These are phyloP conservation scores for Ambrosia trifida DNA, from an alignment of 129 eudicot genomes.

Conservation along the genomic window DNA sequence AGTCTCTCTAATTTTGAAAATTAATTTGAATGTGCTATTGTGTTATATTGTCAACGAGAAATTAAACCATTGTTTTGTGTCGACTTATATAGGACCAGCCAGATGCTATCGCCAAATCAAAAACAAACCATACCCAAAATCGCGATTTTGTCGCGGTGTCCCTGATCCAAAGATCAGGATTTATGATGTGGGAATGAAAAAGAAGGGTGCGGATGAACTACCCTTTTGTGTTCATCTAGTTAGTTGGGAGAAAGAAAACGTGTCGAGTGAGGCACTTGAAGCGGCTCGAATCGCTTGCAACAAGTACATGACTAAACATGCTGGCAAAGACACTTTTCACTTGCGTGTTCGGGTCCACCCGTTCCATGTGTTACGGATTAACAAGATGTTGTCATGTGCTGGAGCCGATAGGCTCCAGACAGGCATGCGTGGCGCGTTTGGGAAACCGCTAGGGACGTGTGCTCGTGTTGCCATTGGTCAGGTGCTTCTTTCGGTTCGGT, in stretches of 20 bases:
- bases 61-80: background rate
- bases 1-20: no score
- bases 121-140: slow-evolving; percentile 57
- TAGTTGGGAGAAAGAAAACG: slow-evolving; percentile 62
- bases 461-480: slow-evolving; percentile 58
- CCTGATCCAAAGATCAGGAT: slow-evolving; percentile 61
- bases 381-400: slow-evolving; percentile 64
- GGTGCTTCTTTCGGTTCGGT: slow-evolving; percentile 54
- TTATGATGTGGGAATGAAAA: slow-evolving; percentile 49
- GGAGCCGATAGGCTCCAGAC: slow-evolving; percentile 70
- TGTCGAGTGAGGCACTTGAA: slow-evolving; percentile 64
- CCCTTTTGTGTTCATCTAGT: slow-evolving; percentile 58
- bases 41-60: background rate
- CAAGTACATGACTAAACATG: slow-evolving; percentile 57
- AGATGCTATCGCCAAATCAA: slow-evolving; percentile 59
- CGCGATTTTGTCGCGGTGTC: slow-evolving; percentile 55
- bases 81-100: slow-evolving; percentile 41
- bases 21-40: no score
- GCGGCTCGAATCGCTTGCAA: slow-evolving; percentile 63
- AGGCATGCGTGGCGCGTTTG: slow-evolving; percentile 65
- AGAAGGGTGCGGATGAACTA: slow-evolving; percentile 47
- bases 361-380: slow-evolving; percentile 56
- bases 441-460: slow-evolving; percentile 60
- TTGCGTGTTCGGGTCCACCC: slow-evolving; percentile 61
- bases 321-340: slow-evolving; percentile 61